A percentile compares a stretch with the other conserved stretches of the same genome.
phyloP scores from a whole-genome alignment of 257 asterid genomes.

The Henckelia pumila region DNA sequence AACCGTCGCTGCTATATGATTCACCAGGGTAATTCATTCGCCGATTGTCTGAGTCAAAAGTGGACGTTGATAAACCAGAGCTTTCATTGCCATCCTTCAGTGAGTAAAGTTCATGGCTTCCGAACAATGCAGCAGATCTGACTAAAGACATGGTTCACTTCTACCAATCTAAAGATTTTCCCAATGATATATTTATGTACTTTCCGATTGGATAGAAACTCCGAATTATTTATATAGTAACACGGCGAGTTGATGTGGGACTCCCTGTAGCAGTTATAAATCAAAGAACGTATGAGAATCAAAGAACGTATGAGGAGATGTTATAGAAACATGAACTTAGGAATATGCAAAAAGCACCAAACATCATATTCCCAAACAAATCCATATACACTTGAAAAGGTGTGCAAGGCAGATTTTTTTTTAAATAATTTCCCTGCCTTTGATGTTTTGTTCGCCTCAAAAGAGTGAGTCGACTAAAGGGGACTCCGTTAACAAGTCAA shows the following conservation, averaged over 20 bases:
- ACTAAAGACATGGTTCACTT: conserved; percentile 65
- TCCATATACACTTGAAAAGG: not conserved
- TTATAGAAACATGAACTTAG: conserved; percentile 1
- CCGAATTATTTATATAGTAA: not conserved
- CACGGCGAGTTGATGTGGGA: conserved; percentile 7
- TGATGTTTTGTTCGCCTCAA: not conserved
- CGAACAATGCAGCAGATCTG: conserved; percentile 49
- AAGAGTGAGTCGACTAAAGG: not conserved
- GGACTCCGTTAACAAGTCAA: not conserved
- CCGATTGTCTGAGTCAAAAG: conserved; percentile 39
- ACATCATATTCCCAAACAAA: not conserved
- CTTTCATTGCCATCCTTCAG: conserved; percentile 38
- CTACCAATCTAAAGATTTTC: not conserved
- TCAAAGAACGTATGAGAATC: not conserved
- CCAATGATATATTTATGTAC: not conserved
- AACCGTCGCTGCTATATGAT: conserved; percentile 53
- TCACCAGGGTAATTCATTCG: conserved; percentile 48
- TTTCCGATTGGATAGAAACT: conserved; percentile 7
- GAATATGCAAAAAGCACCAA: not conserved
- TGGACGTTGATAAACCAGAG: conserved; percentile 38
- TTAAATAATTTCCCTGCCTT: not conserved
- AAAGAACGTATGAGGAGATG: not conserved
- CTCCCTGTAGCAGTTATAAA: conserved; percentile 22
- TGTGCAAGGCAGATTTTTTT: not conserved
- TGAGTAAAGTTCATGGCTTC: conserved; percentile 44